Base-by-base conservation (phyloP, 352 stramenopile genomes). In the Pythium apleroticum region DNA sequence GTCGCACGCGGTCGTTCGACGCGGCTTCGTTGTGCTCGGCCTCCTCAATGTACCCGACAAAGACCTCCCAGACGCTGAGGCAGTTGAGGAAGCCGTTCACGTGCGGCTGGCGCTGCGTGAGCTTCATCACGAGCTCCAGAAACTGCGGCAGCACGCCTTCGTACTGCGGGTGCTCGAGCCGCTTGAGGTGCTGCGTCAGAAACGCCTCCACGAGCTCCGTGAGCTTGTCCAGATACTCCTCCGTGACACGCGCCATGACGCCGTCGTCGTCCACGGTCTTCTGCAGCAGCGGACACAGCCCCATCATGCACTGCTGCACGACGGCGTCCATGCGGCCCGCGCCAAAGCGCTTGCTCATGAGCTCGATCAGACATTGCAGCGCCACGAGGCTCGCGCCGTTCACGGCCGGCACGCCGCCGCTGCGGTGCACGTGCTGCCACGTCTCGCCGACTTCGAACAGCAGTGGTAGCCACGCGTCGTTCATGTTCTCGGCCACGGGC, bases 11-110 rank as follows among this genome's bases (percentile, higher is more conserved):
- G 15, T 89, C 81, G 45, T 88, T 88, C 3, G 77, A 71, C 4
- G 79, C 80, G 6, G 71, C 77, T 72, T 90, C 84, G 39, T 90
- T 81, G 39, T 87, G 77, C 58, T 93, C 81, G 1, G 81, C 72
- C 58, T 93, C 84, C 66, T 95, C 86, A 55, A 95, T 80, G 53
- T 93, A 91, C 19, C 77, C 76, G 17, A 95, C 84, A 54, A 95
- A 90, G 7, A 95, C 82, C 27, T 95, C 84, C 86, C 86, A 95
- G 8, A 93, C 78, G 25, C 74, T 84, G 35, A 95, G 58, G 49
- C 86, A 95, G 63, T 93, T 91, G 48, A 93, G 58, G 46, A 93
- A 90, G 1, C 84, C 86, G 31, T 79, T 80, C 2, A 89, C 74
- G 49, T 93, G 82, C 4, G 82, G 82, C 73, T 95, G 86, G 24